Conservation (phyloP, 495 filamentous ascomycete species). For the Podospora bellae-mahoneyi region DNA sequence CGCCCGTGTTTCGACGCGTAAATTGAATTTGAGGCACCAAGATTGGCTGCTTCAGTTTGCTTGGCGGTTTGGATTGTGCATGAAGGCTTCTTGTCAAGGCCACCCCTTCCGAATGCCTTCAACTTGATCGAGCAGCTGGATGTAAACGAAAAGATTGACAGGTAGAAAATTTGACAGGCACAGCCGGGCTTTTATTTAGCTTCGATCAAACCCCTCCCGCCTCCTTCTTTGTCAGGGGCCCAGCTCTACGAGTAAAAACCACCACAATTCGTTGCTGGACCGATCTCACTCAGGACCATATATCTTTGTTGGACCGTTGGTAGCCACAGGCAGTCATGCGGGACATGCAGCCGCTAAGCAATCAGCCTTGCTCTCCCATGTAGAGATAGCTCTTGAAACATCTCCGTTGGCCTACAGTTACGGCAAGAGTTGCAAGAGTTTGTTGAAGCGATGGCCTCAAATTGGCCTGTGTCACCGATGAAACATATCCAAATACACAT, state of each 20-base stretch:
- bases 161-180: not conserved
- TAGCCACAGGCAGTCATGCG: not conserved
- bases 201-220: not conserved
- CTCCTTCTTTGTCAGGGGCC: not conserved
- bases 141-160: not conserved
- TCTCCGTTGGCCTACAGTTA: not conserved
- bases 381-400: not conserved
- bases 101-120: not conserved
- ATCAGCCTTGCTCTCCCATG: not conserved
- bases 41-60: slow-evolving; percentile 15
- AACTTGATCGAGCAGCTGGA: not conserved
- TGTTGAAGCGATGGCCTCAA: not conserved
- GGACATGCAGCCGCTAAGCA: not conserved
- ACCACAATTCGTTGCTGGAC: not conserved
- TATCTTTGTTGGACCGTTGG: not conserved
- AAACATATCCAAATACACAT: no score
- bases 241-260: not conserved
- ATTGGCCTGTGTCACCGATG: not conserved
- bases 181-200: not conserved
- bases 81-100: not conserved
- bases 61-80: not conserved
- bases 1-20: slow-evolving; percentile 30
- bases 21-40: slow-evolving; percentile 15
- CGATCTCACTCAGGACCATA: not conserved
- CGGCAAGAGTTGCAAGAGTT: not conserved